Conservation (phyloP, 1,284 basidiomycete genomes). For the Ganoderma lucidum region DNA sequence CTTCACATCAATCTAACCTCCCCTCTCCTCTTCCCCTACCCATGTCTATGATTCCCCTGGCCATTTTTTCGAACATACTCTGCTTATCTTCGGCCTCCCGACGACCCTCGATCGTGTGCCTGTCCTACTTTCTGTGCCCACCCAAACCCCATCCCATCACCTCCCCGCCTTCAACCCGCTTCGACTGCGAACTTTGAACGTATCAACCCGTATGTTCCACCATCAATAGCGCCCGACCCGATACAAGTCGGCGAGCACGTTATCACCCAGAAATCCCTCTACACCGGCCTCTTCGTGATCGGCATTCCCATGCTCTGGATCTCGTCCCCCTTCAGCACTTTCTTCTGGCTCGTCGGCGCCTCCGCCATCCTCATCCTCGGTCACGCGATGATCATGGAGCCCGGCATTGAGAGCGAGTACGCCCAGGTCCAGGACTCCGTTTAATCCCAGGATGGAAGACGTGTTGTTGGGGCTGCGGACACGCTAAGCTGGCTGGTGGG, state of each 20-base stretch:
- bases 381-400: constrained; percentile 86
- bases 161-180: background rate
- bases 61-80: too few species aligned
- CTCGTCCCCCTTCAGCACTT: constrained; percentile 71
- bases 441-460: constrained; percentile 39
- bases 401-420: constrained; percentile 91
- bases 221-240: constrained; percentile 70
- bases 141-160: constrained; percentile 48
- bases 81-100: background rate
- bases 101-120: background rate
- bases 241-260: constrained; percentile 81
- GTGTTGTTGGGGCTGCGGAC: background rate
- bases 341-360: constrained; percentile 85
- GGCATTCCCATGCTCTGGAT: constrained; percentile 77
- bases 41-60: too few species aligned
- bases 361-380: constrained; percentile 79
- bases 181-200: background rate
- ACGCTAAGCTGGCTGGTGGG: background rate
- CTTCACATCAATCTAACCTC: background rate
- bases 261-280: constrained; percentile 86
- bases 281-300: constrained; percentile 82
- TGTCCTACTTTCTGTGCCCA: background rate
- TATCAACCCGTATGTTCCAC: background rate
- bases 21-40: constrained; percentile 5
- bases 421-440: constrained; percentile 75